Evolutionary conservation across 768 basidiomycete species (phyloP).

Genomic region (Rhodotorula paludigena): DNA sequence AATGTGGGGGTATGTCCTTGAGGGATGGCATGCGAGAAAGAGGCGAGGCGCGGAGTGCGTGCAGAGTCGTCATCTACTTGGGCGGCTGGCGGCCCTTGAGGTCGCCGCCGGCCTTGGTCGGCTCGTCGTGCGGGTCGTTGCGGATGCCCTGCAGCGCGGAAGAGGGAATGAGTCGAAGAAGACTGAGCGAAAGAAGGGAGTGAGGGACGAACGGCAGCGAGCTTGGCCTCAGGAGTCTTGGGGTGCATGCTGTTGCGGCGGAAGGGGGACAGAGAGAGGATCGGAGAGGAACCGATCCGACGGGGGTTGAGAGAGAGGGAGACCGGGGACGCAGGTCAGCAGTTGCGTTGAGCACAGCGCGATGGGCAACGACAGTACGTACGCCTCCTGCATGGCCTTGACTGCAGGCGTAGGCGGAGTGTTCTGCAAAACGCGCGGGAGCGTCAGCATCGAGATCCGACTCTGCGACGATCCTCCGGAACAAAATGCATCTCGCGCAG

Average conservation of each 20-base stretch:
- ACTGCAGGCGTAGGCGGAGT: conserved; percentile 22
- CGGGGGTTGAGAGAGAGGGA: too few relatives aligned
- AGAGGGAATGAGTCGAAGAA: too few relatives aligned
- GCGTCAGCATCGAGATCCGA: not conserved
- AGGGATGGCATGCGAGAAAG: too few relatives aligned
- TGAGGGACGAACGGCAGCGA: conserved; percentile 13
- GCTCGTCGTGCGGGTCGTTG: conserved; percentile 1
- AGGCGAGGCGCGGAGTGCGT: too few relatives aligned
- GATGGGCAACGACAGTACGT: too few relatives aligned
- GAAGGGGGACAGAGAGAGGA: too few relatives aligned
- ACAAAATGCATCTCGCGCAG: not conserved
- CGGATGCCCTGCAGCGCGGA: not conserved
- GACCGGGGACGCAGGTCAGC: not conserved
- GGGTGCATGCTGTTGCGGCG: too few relatives aligned
- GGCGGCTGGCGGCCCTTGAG: conserved; percentile 2
- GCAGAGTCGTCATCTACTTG: too few relatives aligned
- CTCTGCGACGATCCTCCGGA: not conserved
- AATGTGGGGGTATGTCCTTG: too few relatives aligned
- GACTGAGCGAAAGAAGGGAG: not conserved
- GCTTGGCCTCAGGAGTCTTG: conserved; percentile 19
- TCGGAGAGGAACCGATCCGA: not conserved
- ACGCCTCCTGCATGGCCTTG: conserved; percentile 11
- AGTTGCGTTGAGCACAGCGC: not conserved
- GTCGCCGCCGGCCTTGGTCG: conserved; percentile 8
- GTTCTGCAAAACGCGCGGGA: not conserved